These are phyloP conservation scores for Catharanthus roseus DNA, from an alignment of 257 asterid genomes.

Conservation along the genomic window DNA sequence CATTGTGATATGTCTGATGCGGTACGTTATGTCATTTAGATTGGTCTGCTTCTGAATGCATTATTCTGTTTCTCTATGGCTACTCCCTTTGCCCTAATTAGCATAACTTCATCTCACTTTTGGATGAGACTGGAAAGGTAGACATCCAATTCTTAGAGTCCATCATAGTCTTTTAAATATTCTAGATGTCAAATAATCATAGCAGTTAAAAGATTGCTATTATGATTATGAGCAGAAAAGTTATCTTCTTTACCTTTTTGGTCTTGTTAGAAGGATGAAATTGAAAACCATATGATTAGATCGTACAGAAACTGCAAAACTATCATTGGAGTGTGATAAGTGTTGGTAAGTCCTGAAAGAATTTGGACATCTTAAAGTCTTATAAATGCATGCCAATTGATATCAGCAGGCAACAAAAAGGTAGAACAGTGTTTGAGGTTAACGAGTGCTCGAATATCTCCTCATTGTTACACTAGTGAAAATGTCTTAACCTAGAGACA, in stretches of 20 bases:
- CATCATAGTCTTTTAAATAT: background rate
- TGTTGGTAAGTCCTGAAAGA: no score
- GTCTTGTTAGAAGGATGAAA: background rate
- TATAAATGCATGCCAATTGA: background rate
- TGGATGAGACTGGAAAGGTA: background rate
- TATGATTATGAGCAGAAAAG: background rate
- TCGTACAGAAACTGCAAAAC: background rate
- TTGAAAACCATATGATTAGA: background rate
- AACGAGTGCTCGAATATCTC: background rate
- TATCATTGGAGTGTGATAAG: no score
- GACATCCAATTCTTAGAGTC: background rate
- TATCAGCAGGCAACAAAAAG: background rate
- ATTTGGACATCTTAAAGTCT: background rate
- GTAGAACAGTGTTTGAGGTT: background rate
- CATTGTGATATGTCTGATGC: slow-evolving; percentile 96
- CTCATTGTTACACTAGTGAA: background rate
- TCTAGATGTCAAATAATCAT: background rate
- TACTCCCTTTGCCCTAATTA: background rate
- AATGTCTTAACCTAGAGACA: background rate
- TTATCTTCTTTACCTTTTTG: background rate
- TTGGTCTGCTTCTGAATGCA: background rate
- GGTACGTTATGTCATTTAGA: slow-evolving; percentile 38
- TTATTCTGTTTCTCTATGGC: background rate
- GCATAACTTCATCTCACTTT: background rate
- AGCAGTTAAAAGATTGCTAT: background rate